A percentile compares a stretch with the other conserved stretches of the same genome.
Conservation (phyloP, 108 stramenopile species). For the Nitzschia palea region DNA sequence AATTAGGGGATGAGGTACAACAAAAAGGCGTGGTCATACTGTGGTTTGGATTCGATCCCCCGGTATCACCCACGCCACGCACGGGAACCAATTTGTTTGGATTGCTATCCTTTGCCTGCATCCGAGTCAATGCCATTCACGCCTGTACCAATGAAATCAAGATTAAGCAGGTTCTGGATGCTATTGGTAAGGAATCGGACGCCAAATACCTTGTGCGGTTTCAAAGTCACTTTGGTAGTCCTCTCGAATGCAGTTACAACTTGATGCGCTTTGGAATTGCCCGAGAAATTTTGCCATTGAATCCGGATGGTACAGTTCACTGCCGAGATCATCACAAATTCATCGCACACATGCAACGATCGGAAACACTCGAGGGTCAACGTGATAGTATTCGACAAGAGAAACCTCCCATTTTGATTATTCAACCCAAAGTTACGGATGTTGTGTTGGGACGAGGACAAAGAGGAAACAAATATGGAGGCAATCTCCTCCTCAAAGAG, state of each 20-base stretch:
- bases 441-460: constrained; percentile 23
- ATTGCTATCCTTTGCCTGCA: background rate
- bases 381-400: background rate
- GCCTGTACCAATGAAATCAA: background rate
- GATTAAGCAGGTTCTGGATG: background rate
- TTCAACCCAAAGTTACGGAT: constrained; percentile 5
- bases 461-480: constrained; percentile 13
- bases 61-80: background rate
- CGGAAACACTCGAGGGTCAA: background rate
- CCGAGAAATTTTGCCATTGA: background rate
- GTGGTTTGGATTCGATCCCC: background rate
- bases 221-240: constrained; percentile 4
- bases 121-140: constrained; percentile 7
- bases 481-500: constrained; percentile 9
- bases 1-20: background rate
- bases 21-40: background rate
- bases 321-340: background rate
- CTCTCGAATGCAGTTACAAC: background rate
- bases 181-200: background rate
- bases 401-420: background rate
- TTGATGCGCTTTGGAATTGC: constrained; percentile 15
- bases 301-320: background rate
- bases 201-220: constrained; percentile 1
- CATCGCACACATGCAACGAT: background rate
- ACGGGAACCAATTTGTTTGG: background rate